Percentiles rank a stretch among this genome's conserved stretches.
Evolutionary conservation across 352 stramenopile species (phyloP).

Genomic region (Phytopythium litorale): DNA sequence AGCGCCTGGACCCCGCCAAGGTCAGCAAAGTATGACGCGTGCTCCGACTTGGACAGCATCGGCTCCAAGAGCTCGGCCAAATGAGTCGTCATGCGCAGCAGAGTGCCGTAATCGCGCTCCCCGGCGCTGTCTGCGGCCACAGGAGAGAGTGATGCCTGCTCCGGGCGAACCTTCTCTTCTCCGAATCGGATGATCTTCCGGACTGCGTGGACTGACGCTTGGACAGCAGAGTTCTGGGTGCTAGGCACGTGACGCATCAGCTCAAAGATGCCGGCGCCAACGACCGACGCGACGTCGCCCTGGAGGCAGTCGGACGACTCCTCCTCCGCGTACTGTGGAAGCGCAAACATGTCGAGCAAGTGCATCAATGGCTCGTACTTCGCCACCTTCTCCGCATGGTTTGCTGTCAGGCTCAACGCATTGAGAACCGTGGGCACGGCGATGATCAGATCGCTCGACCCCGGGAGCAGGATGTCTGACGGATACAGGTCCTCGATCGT

Average conservation of each 20-base stretch:
- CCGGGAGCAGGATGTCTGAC: conserved; percentile 51
- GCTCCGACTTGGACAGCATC: conserved; percentile 92
- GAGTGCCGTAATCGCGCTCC: conserved; percentile 22
- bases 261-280: conserved; percentile 94
- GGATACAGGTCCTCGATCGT: conserved; percentile 57
- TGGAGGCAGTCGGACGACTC: conserved; percentile 88
- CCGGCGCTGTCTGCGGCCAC: not conserved
- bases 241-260: conserved; percentile 93
- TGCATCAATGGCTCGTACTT: conserved; percentile 90
- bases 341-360: conserved; percentile 89
- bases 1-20: conserved; percentile 88
- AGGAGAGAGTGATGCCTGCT: conserved; percentile 5
- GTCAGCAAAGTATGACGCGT: conserved; percentile 90
- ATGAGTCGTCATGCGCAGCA: conserved; percentile 70
- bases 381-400: conserved; percentile 87
- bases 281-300: conserved; percentile 90
- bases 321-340: conserved; percentile 84
- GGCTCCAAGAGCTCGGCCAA: conserved; percentile 93
- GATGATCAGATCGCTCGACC: conserved; percentile 93
- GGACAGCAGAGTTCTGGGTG: conserved; percentile 83
- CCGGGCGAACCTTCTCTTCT: conserved; percentile 42
- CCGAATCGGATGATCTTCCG: conserved; percentile 88
- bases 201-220: conserved; percentile 86
- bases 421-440: conserved; percentile 92
- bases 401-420: conserved; percentile 91